Base-by-base conservation (phyloP, 805 yeast species). In the Zygoascus flipseniorum region DNA sequence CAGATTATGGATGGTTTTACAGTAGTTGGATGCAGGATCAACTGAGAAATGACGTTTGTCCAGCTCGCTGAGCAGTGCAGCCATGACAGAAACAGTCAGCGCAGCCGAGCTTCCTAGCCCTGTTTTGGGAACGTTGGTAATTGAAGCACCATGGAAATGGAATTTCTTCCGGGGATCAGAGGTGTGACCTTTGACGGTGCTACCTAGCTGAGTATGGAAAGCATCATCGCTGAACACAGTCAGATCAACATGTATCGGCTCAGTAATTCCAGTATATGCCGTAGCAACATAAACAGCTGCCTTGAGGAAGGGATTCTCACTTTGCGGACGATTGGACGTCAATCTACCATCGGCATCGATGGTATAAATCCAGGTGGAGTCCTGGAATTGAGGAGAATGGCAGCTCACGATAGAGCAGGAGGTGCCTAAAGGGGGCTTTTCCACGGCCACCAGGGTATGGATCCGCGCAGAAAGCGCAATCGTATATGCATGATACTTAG, bases 51-150 rank as follows among this genome's bases (percentile, higher is more conserved):
- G 48, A 52, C 11, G 52, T 23, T 66, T 60, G 8, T 62, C 60
- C 58, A 77, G 80, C 48, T 73, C 70, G 5, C 84, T 72, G 8
- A 83, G 65, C 47, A 93, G 63, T 0, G 90, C 85, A 0, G 95
- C 77, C 0, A 87, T 80, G 2, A 90, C 74, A 1, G 86, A 90
- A 1, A 95, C 79, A 2, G 88, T 95, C 54, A 93, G 74, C 0
- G 97, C 96, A 0, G 99, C 99, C 32, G 97, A 89, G 11, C 97
- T 89, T 0, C 99, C 99, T 48, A 93, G 74, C 0, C 99, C 99
- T 0, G 99, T 93, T 65, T 93, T 93, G 1, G 96, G 82, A 5
- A 89, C 96, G 37, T 85, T 72, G 0, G 78, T 73, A 52, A 93
- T 88, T 14, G 80, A 73, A 23, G 65, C 55, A 0, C 67, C 52